Evolutionary conservation across 2,329 filamentous ascomycete species (phyloP).

Genomic region (Aspergillus tamarii): DNA sequence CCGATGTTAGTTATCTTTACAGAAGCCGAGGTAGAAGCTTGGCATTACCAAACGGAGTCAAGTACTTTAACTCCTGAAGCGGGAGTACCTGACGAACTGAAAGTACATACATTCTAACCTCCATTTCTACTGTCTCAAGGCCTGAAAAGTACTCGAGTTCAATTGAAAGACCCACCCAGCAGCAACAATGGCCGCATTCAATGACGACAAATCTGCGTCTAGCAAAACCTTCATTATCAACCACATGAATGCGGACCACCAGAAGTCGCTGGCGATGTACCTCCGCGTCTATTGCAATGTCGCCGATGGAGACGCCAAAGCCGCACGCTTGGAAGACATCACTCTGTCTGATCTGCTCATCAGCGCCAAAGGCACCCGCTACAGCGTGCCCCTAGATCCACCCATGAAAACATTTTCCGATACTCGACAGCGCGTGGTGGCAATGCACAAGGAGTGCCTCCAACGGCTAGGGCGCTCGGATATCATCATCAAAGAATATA

Average conservation of each 20-base stretch:
- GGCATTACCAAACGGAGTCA: background rate
- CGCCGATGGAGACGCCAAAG: slow-evolving; percentile 57
- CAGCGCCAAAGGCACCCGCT: slow-evolving; percentile 51
- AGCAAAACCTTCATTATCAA: slow-evolving; percentile 67
- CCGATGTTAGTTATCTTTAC: background rate
- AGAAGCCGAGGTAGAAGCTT: slow-evolving; percentile 4
- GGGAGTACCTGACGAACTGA: background rate
- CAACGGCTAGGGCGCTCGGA: slow-evolving; percentile 63
- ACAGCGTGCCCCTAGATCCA: slow-evolving; percentile 67
- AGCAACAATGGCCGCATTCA: background rate
- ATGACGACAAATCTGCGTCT: slow-evolving; percentile 16
- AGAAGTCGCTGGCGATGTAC: slow-evolving; percentile 73
- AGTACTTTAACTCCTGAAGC: slow-evolving; percentile 4
- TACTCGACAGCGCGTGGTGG: slow-evolving; percentile 69
- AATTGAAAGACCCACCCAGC: background rate
- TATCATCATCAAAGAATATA: slow-evolving; percentile 57
- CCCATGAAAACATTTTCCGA: slow-evolving; percentile 71
- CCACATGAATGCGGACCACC: slow-evolving; percentile 88
- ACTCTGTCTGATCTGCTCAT: slow-evolving; percentile 66
- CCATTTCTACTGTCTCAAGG: background rate
- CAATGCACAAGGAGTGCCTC: slow-evolving; percentile 68
- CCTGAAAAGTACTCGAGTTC: background rate
- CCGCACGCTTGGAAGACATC: slow-evolving; percentile 68
- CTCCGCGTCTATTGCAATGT: slow-evolving; percentile 71
- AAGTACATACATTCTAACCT: background rate